These are phyloP conservation scores for Rhodotorula taiwanensis DNA, from an alignment of 768 basidiomycete genomes.

Conservation along the genomic window DNA sequence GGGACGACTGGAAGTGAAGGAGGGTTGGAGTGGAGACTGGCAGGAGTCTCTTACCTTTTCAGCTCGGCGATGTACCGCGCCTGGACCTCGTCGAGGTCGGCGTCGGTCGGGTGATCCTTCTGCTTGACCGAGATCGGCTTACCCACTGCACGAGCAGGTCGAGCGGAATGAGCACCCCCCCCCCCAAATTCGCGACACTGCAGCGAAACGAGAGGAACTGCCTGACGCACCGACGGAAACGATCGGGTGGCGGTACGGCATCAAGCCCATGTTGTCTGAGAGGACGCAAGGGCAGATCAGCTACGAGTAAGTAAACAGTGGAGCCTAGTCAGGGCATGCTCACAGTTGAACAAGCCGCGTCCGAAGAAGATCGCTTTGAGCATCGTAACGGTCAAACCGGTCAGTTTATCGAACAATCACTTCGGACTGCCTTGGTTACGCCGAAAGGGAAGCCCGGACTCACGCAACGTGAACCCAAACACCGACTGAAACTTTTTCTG, in stretches of 20 bases:
- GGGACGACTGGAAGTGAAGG: too few species aligned
- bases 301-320: too few species aligned
- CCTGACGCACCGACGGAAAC: conserved; percentile 82
- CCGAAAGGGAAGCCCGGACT: too few species aligned
- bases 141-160: conserved; percentile 56
- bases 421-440: too few species aligned
- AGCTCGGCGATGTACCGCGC: conserved; percentile 84
- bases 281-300: background rate
- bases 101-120: conserved; percentile 70
- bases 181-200: too few species aligned
- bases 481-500: conserved; percentile 86
- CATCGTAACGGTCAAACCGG: too few species aligned
- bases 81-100: conserved; percentile 72
- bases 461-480: conserved; percentile 85
- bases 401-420: too few species aligned
- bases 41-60: conserved; percentile 10
- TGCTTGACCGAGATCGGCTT: conserved; percentile 73
- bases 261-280: conserved; percentile 82
- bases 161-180: background rate
- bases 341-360: conserved; percentile 87
- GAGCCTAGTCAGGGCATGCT: conserved; percentile 38
- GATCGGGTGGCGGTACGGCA: conserved; percentile 91
- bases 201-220: background rate
- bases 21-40: background rate
- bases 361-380: conserved; percentile 94